phyloP scores from a whole-genome alignment of 2,329 filamentous ascomycete species.

The Knoxdaviesia capensis region DNA sequence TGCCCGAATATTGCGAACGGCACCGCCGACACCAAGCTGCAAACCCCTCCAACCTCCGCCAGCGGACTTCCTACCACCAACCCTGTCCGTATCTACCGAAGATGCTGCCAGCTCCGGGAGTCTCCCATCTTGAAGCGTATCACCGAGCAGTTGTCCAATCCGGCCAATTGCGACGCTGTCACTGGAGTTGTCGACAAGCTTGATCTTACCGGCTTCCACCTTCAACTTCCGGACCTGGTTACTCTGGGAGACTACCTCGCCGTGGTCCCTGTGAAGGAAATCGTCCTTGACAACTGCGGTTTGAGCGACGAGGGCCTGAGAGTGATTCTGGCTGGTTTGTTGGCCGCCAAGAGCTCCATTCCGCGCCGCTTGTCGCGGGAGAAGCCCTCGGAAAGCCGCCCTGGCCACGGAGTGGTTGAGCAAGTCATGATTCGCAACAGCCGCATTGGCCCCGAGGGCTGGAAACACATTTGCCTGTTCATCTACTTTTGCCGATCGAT shows the following conservation, averaged over 20 bases:
- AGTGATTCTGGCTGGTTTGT: slow-evolving; percentile 66
- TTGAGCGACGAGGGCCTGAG: slow-evolving; percentile 73
- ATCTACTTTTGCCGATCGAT: slow-evolving; percentile 77
- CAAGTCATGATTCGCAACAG: slow-evolving; percentile 82
- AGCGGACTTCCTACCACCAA: slow-evolving; percentile 55
- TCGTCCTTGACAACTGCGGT: slow-evolving; percentile 73
- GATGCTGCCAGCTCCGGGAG: slow-evolving; percentile 86
- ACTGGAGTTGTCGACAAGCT: slow-evolving; percentile 65
- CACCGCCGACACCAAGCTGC: too few species aligned
- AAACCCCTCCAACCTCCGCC: neutral
- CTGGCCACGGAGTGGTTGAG: slow-evolving; percentile 49
- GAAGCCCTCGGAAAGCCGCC: slow-evolving; percentile 14
- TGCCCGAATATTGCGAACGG: too few species aligned
- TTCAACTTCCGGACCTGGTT: slow-evolving; percentile 65
- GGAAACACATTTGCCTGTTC: slow-evolving; percentile 80
- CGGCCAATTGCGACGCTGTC: slow-evolving; percentile 41
- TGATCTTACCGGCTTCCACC: slow-evolving; percentile 65
- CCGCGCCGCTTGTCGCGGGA: slow-evolving; percentile 16
- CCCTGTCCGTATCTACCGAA: slow-evolving; percentile 75
- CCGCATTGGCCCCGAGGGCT: slow-evolving; percentile 69
- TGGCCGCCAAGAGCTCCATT: slow-evolving; percentile 55
- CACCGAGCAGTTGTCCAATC: slow-evolving; percentile 64
- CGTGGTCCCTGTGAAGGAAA: slow-evolving; percentile 72
- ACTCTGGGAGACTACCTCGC: slow-evolving; percentile 89
- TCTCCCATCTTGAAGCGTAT: slow-evolving; percentile 83